Evolutionary conservation across 805 yeast genomes (phyloP).

Genomic region (Lachancea mirantina): DNA sequence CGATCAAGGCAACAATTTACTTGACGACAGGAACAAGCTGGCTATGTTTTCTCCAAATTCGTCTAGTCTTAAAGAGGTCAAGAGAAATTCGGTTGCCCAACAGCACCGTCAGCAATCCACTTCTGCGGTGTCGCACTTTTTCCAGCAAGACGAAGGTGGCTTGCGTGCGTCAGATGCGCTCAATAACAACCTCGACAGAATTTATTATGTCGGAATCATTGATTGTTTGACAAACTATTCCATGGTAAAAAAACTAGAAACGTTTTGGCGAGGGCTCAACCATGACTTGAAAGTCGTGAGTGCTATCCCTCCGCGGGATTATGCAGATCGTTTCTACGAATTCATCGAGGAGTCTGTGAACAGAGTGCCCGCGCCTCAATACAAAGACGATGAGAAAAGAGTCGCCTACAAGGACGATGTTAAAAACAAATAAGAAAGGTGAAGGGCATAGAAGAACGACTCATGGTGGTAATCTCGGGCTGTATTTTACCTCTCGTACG

Average conservation of each 20-base stretch:
- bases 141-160: constrained; percentile 82
- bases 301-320: constrained; percentile 85
- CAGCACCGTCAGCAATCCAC: constrained; percentile 12
- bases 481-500: no score
- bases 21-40: constrained; percentile 10
- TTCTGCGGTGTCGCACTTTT: constrained; percentile 33
- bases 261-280: constrained; percentile 70
- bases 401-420: constrained; percentile 17
- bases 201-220: constrained; percentile 88
- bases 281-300: constrained; percentile 67
- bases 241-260: constrained; percentile 68
- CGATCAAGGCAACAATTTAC: constrained; percentile 43
- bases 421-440: no score
- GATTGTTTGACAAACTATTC: constrained; percentile 86
- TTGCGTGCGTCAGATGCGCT: constrained; percentile 55
- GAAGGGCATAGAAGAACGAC: no score
- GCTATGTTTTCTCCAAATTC: constrained; percentile 22
- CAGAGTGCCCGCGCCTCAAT: constrained; percentile 17
- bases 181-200: constrained; percentile 49
- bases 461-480: no score
- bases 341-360: constrained; percentile 49
- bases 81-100: constrained; percentile 20
- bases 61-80: constrained; percentile 18
- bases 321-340: constrained; percentile 75
- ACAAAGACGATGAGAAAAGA: constrained; percentile 22